Evolutionary conservation across 352 stramenopile genomes (phyloP).

Genomic region (Globisporangium cederbergense): DNA sequence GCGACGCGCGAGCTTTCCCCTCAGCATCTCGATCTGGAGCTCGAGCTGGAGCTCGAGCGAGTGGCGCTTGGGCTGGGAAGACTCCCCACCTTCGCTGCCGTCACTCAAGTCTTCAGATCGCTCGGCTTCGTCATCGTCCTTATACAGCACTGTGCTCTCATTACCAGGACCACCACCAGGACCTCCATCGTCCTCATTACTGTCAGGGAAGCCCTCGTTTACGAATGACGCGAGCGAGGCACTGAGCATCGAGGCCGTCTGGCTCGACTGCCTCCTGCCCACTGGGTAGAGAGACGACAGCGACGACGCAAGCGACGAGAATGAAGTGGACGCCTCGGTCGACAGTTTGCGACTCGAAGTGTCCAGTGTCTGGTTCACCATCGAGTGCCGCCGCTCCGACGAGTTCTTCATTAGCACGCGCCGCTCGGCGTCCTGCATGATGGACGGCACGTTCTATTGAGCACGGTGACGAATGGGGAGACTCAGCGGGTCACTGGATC

Average conservation of each 20-base stretch:
- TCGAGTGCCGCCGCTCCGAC: conserved; percentile 3
- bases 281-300: not conserved
- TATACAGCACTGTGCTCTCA: not conserved
- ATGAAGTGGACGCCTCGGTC: not conserved
- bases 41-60: conserved; percentile 33
- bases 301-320: not conserved
- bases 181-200: not conserved
- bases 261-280: not conserved
- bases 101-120: conserved; percentile 13
- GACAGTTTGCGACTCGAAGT: not conserved
- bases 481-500: no score
- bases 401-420: not conserved
- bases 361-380: not conserved
- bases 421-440: conserved; percentile 10
- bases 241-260: conserved; percentile 10
- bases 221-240: conserved; percentile 9
- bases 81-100: conserved; percentile 30
- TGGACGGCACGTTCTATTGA: not conserved
- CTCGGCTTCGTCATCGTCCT: not conserved
- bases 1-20: conserved; percentile 57
- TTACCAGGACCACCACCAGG: not conserved
- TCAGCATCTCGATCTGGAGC: conserved; percentile 63
- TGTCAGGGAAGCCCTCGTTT: not conserved
- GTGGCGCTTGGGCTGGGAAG: conserved; percentile 35
- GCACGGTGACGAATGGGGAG: not conserved